Evolutionary conservation across 1,284 basidiomycete species (phyloP), one percentile per base, ranked within the genome.

Genomic region (Tilletia walkeri): DNA sequence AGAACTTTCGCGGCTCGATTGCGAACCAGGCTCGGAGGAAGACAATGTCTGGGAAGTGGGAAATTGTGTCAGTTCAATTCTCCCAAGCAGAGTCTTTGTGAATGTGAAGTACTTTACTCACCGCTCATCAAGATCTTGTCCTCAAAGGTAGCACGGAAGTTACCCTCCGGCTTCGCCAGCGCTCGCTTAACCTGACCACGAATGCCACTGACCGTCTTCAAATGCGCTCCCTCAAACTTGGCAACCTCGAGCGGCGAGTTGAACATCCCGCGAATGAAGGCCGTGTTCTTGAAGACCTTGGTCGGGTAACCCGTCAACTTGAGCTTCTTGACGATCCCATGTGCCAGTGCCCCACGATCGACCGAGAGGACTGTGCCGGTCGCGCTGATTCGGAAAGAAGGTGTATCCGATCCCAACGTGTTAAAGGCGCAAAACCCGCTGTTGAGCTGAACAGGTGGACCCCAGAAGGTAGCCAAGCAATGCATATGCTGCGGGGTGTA

Each of bases 401-500:
- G 86, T 0, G 86, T 87, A 0, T 89, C 88, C 18, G 86, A 86
- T 0, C 87, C 85, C 5, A 99, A 86, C 0, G 91, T 90, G 84
- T 95, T 98, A 88, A 99, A 98, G 0, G 95, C 92, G 84, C 94
- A 97, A 85, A 99, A 73, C 6, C 95, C 95, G 0, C 94, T 97
- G 84, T 97, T 97, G 18, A 80, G 82, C 48, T 78, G 74, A 7
- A 75, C 72, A 39, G 75, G 69, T 9, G 82, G 80, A 1, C 77
- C 80, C 59, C 80, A 83, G 85, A 99, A 98, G 0, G 95, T 95
- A 2, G 95, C 95, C 79, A 91, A 93, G 81, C 95, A 99, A 84
- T 99, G 96, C 94, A 96, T 97, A 82, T 99, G 95, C 85, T 99
- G 96, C 0, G 95, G 95, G 0, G 96, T 98, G 84, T 99, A 99